Evolutionary conservation across 148 eudicot species (phyloP), one percentile per base, ranked within the genome.

Genomic region (Fallopia convolvulus): DNA sequence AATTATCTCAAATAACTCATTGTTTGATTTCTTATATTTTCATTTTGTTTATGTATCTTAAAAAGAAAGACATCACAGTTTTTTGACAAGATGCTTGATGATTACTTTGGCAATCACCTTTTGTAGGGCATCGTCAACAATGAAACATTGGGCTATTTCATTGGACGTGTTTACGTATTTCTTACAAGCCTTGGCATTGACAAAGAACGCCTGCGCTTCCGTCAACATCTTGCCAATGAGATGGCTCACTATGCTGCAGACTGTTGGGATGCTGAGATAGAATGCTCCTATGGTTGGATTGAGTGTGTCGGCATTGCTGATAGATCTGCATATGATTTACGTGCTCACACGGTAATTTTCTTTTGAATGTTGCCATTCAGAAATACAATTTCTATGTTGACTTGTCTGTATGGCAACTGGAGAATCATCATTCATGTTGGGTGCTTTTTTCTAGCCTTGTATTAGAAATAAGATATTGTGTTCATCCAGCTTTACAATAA

Each of bases 191-290:
- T 94, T 77, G 98, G 98, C 52, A 94, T 94, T 81, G 96, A 94
- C 80, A 88, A 81, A 83, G 93, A 90, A 20, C 89, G 93, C 8
- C 75, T 94, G 74, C 86, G 97, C 36, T 94, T 94, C 75, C 89
- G 98, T 70, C 98, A 94, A 73, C 98, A 94, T 88, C 91, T 94
- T 76, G 93, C 97, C 79, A 94, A 94, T 87, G 98, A 94, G 86
- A 94, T 94, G 98, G 97, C 98, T 81, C 98, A 94, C 78, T 94
- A 94, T 90, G 98, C 97, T 80, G 93, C 97, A 36, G 98, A 94
- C 81, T 94, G 98, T 81, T 94, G 97, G 98, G 98, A 94, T 88
- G 98, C 98, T 75, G 98, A 94, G 80, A 94, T 94, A 75, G 97
- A 94, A 81, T 88, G 92, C 80, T 89, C 97, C 61, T 87, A 88